phyloP scores from a whole-genome alignment of 2,329 filamentous ascomycete species.

The Biscogniauxia sp. region DNA sequence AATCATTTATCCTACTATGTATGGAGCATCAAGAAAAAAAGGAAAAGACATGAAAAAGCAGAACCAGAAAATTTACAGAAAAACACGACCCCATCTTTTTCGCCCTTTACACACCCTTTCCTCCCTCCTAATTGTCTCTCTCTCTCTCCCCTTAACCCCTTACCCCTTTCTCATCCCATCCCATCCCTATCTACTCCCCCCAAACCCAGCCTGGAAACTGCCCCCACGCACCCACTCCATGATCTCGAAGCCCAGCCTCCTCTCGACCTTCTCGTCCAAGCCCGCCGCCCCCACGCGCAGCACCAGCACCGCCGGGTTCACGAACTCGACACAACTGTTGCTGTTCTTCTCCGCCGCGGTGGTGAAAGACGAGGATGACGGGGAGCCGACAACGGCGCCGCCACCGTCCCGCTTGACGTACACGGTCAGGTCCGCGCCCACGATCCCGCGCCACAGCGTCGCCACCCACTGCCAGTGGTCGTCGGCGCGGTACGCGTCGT shows the following conservation, averaged over 20 bases:
- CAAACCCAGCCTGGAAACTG: constrained; percentile 36
- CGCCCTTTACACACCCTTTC: not conserved
- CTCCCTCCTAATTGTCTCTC: not conserved
- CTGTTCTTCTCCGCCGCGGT: constrained; percentile 14
- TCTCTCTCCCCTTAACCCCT: not conserved
- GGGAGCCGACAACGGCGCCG: too few species aligned
- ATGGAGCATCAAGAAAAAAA: too few species aligned
- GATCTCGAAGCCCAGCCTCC: constrained; percentile 82
- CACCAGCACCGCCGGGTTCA: constrained; percentile 52
- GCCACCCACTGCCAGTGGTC: constrained; percentile 99
- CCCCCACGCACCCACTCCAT: constrained; percentile 69
- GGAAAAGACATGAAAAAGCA: too few species aligned
- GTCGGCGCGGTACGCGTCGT: constrained; percentile 73
- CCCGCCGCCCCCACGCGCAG: constrained; percentile 46
- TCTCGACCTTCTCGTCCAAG: constrained; percentile 67
- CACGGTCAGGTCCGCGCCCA: constrained; percentile 77
- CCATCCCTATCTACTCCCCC: constrained; percentile 1
- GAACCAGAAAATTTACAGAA: not conserved
- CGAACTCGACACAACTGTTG: constrained; percentile 55
- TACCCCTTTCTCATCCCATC: not conserved
- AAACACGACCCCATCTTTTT: not conserved
- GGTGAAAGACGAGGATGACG: too few species aligned
- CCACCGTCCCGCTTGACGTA: constrained; percentile 52
- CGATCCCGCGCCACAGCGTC: constrained; percentile 83
- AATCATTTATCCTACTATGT: not conserved